phyloP scores from a whole-genome alignment of 352 stramenopile genomes.

The Phytophthora uliginosa region DNA sequence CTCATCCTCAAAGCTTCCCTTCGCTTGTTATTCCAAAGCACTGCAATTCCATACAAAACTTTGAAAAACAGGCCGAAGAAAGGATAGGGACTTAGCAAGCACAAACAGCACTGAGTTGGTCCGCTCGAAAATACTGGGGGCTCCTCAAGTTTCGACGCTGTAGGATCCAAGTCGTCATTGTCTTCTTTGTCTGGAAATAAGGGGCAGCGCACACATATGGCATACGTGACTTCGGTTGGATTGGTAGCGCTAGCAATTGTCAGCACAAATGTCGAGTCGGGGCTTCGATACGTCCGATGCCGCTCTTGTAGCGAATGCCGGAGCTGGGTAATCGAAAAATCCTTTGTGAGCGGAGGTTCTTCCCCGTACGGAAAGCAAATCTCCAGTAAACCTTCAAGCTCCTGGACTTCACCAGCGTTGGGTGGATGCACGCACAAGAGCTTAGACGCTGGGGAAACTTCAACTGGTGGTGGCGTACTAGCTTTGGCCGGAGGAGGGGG shows the following conservation, averaged over 20 bases:
- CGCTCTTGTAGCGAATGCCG: conserved; percentile 73
- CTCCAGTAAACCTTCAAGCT: conserved; percentile 74
- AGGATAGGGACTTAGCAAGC: conserved; percentile 77
- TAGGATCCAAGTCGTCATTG: conserved; percentile 4
- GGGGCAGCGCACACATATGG: conserved; percentile 74
- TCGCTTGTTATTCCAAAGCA: conserved; percentile 72
- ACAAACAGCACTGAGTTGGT: conserved; percentile 75
- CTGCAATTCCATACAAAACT: conserved; percentile 77
- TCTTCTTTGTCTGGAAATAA: conserved; percentile 66
- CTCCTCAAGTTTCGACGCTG: conserved; percentile 5
- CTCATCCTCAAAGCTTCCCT: conserved; percentile 39
- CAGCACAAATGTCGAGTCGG: conserved; percentile 80
- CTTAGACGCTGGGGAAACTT: conserved; percentile 41
- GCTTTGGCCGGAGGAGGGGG: conserved; percentile 16
- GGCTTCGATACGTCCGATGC: conserved; percentile 70
- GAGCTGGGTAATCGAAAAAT: conserved; percentile 68
- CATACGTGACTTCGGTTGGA: conserved; percentile 70
- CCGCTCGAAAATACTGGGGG: conserved; percentile 8
- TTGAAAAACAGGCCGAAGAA: conserved; percentile 92
- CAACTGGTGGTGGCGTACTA: conserved; percentile 4
- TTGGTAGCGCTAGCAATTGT: conserved; percentile 64
- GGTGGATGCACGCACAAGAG: conserved; percentile 64
- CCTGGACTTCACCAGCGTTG: conserved; percentile 50
- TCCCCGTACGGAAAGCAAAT: conserved; percentile 85
- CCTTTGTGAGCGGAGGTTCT: conserved; percentile 42